These are phyloP conservation scores for Agaricus sinodeliciosus DNA, from an alignment of 768 basidiomycete species.

Conservation along the genomic window DNA sequence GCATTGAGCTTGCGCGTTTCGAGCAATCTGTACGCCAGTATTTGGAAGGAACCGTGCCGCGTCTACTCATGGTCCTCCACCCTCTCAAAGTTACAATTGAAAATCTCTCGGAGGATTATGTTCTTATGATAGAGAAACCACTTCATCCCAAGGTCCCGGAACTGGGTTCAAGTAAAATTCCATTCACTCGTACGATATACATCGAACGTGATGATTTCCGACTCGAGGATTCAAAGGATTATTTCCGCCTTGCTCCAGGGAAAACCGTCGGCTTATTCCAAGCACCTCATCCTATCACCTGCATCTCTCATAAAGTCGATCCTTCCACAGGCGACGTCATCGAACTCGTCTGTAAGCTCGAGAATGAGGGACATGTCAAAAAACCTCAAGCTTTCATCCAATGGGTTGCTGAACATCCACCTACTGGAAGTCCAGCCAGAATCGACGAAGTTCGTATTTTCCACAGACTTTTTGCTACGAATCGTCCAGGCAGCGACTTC, in stretches of 20 bases:
- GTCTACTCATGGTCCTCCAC: constrained; percentile 84
- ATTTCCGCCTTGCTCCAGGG: constrained; percentile 95
- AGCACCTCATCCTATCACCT: constrained; percentile 87
- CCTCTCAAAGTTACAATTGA: constrained; percentile 90
- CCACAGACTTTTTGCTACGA: constrained; percentile 90
- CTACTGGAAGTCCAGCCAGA: constrained; percentile 73
- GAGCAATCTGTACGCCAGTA: constrained; percentile 86
- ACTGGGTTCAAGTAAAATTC: constrained; percentile 74
- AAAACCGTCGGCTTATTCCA: constrained; percentile 97
- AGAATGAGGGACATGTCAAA: constrained; percentile 55
- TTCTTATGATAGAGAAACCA: constrained; percentile 80
- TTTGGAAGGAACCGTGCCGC: constrained; percentile 81
- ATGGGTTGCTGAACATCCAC: constrained; percentile 86
- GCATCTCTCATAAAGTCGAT: constrained; percentile 82
- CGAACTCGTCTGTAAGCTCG: constrained; percentile 75
- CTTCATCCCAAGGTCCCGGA: constrained; percentile 91
- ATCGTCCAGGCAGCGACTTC: constrained; percentile 82
- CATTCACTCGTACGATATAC: constrained; percentile 84
- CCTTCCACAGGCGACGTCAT: constrained; percentile 62
- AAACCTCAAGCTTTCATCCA: constrained; percentile 96
- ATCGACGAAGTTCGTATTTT: constrained; percentile 91
- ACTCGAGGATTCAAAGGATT: constrained; percentile 84
- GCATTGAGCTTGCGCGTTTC: constrained; percentile 84
- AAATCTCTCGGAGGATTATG: constrained; percentile 84
- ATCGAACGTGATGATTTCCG: constrained; percentile 95